These are phyloP conservation scores for Sporothrix phasma DNA, from an alignment of 2,329 filamentous ascomycete genomes.

Conservation along the genomic window DNA sequence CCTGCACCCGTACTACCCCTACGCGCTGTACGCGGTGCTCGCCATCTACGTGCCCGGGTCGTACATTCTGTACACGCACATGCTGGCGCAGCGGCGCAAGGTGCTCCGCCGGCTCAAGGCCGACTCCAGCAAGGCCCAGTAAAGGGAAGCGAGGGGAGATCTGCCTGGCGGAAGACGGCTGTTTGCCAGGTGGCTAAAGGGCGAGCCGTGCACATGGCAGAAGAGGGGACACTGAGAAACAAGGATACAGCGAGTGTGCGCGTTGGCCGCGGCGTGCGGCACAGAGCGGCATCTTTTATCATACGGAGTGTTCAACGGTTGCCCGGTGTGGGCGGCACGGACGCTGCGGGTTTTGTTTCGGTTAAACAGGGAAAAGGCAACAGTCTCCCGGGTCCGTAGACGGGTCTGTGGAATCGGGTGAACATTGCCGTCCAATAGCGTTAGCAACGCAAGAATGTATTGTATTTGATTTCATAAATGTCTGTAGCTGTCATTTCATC, in stretches of 20 bases:
- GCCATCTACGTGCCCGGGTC: conserved; percentile 39
- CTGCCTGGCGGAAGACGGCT: background rate
- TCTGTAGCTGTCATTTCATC: background rate
- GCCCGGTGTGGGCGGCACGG: background rate
- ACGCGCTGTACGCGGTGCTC: conserved; percentile 21
- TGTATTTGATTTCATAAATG: background rate
- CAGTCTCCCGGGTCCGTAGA: background rate
- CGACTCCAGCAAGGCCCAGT: conserved; percentile 33
- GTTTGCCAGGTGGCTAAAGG: too few species aligned
- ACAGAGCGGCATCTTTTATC: background rate
- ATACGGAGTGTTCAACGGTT: background rate
- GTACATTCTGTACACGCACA: conserved; percentile 84
- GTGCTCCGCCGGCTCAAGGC: conserved; percentile 55
- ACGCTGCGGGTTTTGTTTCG: background rate
- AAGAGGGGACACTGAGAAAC: too few species aligned
- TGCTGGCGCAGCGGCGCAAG: conserved; percentile 84
- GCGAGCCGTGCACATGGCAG: too few species aligned
- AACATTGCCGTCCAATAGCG: background rate
- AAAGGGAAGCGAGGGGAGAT: conserved; percentile 13
- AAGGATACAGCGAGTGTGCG: background rate
- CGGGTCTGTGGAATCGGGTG: background rate
- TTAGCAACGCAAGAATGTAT: background rate
- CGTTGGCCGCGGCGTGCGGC: too few species aligned
- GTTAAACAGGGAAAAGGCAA: background rate
- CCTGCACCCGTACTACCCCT: conserved; percentile 41